A percentile compares a stretch with the other conserved stretches of the same genome.
phyloP scores from a whole-genome alignment of 768 basidiomycete species.

The Tylopilus sp. region DNA sequence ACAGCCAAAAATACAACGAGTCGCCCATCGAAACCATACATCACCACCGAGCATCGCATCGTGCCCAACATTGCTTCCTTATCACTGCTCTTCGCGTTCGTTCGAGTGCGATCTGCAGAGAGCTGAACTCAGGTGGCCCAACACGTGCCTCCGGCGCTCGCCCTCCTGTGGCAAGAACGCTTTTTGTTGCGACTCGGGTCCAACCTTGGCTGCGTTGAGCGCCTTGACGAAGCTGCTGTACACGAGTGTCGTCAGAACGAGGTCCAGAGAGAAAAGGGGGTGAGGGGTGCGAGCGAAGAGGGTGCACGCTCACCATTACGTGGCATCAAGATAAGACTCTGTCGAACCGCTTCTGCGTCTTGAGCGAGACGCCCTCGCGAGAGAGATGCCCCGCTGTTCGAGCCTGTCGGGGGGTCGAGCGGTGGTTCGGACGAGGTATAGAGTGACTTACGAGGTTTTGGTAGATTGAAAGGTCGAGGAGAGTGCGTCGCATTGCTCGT shows the following conservation, averaged over 20 bases:
- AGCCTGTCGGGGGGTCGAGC: slow-evolving; percentile 24
- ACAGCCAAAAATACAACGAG: no score
- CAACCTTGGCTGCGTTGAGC: slow-evolving; percentile 43
- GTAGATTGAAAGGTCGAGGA: no score
- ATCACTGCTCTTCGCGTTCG: background rate
- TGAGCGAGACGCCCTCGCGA: slow-evolving; percentile 57
- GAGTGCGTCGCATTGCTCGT: no score
- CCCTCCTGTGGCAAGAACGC: slow-evolving; percentile 2
- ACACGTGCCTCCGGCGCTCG: background rate
- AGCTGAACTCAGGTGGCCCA: background rate
- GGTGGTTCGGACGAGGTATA: no score
- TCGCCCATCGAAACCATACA: no score
- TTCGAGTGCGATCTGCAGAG: slow-evolving; percentile 5
- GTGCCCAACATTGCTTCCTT: no score
- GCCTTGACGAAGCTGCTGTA: slow-evolving; percentile 50
- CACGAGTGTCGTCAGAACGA: background rate
- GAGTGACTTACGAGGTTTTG: no score
- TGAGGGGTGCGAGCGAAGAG: background rate
- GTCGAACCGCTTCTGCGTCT: slow-evolving; percentile 57
- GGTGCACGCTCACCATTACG: slow-evolving; percentile 51
- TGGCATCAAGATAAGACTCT: slow-evolving; percentile 70
- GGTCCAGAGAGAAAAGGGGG: background rate
- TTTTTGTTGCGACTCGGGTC: slow-evolving; percentile 6
- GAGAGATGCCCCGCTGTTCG: slow-evolving; percentile 58
- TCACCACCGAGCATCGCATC: no score